Base-by-base conservation (phyloP, 1,284 basidiomycete species). In the Psilocybe mexicana region DNA sequence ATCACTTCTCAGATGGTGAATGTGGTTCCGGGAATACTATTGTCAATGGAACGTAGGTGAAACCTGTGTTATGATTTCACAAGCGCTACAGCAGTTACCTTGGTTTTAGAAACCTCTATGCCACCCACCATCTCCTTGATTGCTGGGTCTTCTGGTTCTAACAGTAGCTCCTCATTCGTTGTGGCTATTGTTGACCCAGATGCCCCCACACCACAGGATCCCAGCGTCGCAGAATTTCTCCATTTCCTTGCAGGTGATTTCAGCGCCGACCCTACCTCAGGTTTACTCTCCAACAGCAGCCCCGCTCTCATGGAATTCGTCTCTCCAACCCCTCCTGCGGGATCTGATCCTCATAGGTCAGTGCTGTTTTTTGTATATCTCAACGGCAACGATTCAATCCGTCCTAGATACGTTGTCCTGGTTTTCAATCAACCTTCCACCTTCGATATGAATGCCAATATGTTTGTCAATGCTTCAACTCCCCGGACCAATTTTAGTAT, bases 341-440 rank as follows among this genome's bases (percentile, higher is more conserved):
- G 77, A 0, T 81, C 79, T 46, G 76, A 78, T 63, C 75, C 79
- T n/a, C 80, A 83, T 61, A 72, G 79, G 80, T 81, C 28, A 63
- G 73, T 65, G 7, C 30, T 23, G 11, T 25, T 30, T 28, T 26
- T 24, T 33, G 50, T 12, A 25, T 25, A 28, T 43, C 18, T n/a
- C 3, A 28, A 43, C 7, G 12, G 3, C 36, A n/a, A 12, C 10
- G 35, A 14, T 12, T 11, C 33, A 50, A 18, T 8, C 10, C 38
- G 4, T 40, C 11, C n/a, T 52, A 76, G 75, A 64, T 77, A 76
- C 61, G 63, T 74, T 26, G 50, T 76, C 2, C 67, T 76, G 11
- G 67, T 73, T 14, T 77, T 69, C 59, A 56, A 60, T 38, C 74
- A 76, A 60, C 68, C 74, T 2, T 52, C 49, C 43, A 65, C 62